These are phyloP conservation scores for Erucastrum elatum DNA, from an alignment of 345 rosid species.

Conservation along the genomic window DNA sequence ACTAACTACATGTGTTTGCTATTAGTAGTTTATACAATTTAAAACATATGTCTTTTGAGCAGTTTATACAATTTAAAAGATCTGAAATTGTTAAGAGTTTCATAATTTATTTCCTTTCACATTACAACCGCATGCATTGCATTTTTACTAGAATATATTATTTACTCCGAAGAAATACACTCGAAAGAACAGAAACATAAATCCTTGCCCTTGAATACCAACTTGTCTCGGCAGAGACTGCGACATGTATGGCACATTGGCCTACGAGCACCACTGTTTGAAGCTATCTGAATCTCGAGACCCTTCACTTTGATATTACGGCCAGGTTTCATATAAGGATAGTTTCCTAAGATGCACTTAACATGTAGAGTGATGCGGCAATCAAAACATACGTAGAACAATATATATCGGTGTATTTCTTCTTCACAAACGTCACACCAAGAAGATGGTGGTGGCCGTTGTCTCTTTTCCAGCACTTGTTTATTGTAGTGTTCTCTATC, in stretches of 20 bases:
- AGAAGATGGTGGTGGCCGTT: neutral
- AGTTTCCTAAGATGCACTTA: neutral
- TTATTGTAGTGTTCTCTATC: neutral
- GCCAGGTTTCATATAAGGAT: neutral
- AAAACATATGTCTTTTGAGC: neutral
- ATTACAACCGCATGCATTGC: neutral
- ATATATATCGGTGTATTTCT: neutral
- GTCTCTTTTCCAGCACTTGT: neutral
- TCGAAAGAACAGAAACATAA: neutral
- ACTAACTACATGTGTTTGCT: constrained; percentile 14
- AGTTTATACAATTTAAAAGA: neutral
- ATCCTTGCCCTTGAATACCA: neutral
- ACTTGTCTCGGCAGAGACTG: neutral
- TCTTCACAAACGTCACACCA: neutral
- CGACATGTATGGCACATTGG: neutral
- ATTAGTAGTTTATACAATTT: constrained; percentile 5
- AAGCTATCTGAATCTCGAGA: neutral
- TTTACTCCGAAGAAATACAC: neutral
- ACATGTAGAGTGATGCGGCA: neutral
- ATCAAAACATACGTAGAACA: neutral
- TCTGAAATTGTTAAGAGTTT: neutral
- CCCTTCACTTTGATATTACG: neutral
- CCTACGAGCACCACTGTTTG: neutral
- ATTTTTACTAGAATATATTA: neutral
- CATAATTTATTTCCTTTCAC: neutral